Percentiles rank a stretch among this genome's conserved stretches.
Conservation (phyloP, 2,329 filamentous ascomycete species). For the Apiospora sp. region DNA sequence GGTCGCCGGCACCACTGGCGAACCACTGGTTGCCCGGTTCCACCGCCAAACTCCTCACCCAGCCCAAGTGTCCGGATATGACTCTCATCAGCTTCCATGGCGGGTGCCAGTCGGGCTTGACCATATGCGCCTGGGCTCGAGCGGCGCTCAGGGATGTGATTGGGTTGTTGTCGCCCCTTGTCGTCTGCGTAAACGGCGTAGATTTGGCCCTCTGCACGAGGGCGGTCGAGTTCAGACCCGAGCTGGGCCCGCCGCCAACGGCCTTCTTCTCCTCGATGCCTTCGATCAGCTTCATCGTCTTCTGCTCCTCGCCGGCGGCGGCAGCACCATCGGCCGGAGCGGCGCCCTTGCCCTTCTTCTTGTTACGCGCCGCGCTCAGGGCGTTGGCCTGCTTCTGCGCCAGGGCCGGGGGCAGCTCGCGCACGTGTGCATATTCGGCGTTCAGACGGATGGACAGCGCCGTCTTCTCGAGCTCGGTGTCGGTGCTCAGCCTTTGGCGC, state of each 20-base stretch:
- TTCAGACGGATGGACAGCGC: slow-evolving; percentile 43
- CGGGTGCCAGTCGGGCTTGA: slow-evolving; percentile 92
- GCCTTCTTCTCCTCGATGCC: slow-evolving; percentile 58
- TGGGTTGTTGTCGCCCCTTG: slow-evolving; percentile 31
- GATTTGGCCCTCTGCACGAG: slow-evolving; percentile 45
- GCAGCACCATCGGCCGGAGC: slow-evolving; percentile 35
- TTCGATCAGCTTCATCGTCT: slow-evolving; percentile 73
- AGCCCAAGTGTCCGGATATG: slow-evolving; percentile 94
- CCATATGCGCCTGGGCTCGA: slow-evolving; percentile 50
- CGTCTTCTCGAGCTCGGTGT: slow-evolving; percentile 39
- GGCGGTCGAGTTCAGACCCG: slow-evolving; percentile 42
- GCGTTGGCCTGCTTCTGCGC: slow-evolving; percentile 48
- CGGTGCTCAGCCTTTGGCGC: slow-evolving; percentile 37
- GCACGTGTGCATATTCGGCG: slow-evolving; percentile 42
- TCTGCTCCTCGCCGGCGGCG: slow-evolving; percentile 46
- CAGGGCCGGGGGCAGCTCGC: slow-evolving; percentile 40
- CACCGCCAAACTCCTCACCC: slow-evolving; percentile 88
- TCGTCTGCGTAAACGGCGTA: slow-evolving; percentile 36
- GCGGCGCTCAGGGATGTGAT: slow-evolving; percentile 39
- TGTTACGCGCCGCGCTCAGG: slow-evolving; percentile 38
- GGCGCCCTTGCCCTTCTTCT: slow-evolving; percentile 34
- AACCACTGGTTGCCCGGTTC: slow-evolving; percentile 99
- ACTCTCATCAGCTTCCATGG: slow-evolving; percentile 99
- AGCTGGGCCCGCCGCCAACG: slow-evolving; percentile 30
- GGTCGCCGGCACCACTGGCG: slow-evolving; percentile 90